A percentile compares a stretch with the other conserved stretches of the same genome.
Evolutionary conservation across 1,284 basidiomycete species (phyloP).

Genomic region (Cryptococcus sp.): DNA sequence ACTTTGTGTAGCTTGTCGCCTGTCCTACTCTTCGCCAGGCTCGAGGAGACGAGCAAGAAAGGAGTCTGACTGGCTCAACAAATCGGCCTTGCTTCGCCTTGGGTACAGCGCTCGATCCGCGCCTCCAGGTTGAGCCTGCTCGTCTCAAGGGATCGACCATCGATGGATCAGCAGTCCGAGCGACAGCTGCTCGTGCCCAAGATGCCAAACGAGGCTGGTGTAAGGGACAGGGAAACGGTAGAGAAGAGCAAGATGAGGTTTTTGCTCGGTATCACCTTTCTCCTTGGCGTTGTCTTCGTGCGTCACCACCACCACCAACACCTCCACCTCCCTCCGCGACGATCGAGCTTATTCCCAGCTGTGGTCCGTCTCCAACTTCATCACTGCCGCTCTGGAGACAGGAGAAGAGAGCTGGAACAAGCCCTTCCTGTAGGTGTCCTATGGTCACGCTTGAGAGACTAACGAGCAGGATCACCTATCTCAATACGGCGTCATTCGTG

Average conservation of each 20-base stretch:
- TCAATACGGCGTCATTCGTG: slow-evolving; percentile 62
- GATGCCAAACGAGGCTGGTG: neutral
- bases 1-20: no score
- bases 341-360: slow-evolving; percentile 17
- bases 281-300: slow-evolving; percentile 33
- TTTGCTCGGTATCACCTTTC: slow-evolving; percentile 27
- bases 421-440: slow-evolving; percentile 42
- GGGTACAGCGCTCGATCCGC: no score
- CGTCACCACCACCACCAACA: slow-evolving; percentile 2
- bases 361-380: slow-evolving; percentile 44
- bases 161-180: neutral
- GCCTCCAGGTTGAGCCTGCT: no score
- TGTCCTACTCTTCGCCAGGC: no score
- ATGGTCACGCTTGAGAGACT: neutral
- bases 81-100: no score
- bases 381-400: slow-evolving; percentile 40
- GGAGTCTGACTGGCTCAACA: no score
- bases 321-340: neutral
- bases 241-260: slow-evolving; percentile 22
- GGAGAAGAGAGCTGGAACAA: slow-evolving; percentile 44
- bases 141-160: no score
- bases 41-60: no score
- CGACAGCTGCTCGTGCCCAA: neutral
- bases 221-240: neutral
- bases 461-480: slow-evolving; percentile 43